A percentile compares a stretch with the other conserved stretches of the same genome.
phyloP scores from a whole-genome alignment of 495 filamentous ascomycete genomes.

The Penicillium egyptiacum region DNA sequence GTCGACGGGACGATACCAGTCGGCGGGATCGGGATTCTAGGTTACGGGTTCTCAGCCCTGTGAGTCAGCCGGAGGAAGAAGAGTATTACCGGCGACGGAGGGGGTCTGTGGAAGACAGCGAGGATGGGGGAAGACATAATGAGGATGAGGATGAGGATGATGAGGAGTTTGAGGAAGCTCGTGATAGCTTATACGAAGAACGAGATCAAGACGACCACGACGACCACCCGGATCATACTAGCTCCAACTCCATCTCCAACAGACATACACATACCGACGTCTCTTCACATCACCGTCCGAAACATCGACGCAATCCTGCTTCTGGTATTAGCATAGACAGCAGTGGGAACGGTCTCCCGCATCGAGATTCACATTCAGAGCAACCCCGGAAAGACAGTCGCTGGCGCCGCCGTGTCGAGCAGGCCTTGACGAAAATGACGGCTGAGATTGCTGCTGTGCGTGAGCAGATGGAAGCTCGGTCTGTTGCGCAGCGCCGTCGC shows the following conservation, averaged over 20 bases:
- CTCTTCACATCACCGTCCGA: constrained; percentile 13
- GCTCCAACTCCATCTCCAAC: constrained; percentile 18
- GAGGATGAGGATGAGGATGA: constrained; percentile 36
- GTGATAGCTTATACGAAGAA: constrained; percentile 40
- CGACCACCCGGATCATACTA: constrained; percentile 18
- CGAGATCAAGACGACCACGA: constrained; percentile 31
- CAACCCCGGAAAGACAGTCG: constrained; percentile 32
- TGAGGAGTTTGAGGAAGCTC: constrained; percentile 43
- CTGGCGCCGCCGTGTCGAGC: constrained; percentile 83
- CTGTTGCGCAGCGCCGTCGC: constrained; percentile 42
- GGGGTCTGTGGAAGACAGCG: constrained; percentile 22
- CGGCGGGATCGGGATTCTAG: constrained; percentile 29
- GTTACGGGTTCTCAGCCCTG: constrained; percentile 72
- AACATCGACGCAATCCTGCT: constrained; percentile 15
- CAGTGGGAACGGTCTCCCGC: constrained; percentile 13
- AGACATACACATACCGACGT: constrained; percentile 17
- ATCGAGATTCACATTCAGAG: constrained; percentile 14
- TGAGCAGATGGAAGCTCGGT: constrained; percentile 76
- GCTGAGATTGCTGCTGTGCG: constrained; percentile 91
- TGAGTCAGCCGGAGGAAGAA: constrained; percentile 75
- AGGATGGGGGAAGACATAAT: constrained; percentile 31
- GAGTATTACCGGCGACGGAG: constrained; percentile 43
- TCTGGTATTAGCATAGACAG: constrained; percentile 11
- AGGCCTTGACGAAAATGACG: constrained; percentile 84
- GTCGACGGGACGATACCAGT: constrained; percentile 5